A percentile compares a stretch with the other conserved stretches of the same genome.
Conservation (phyloP, 495 filamentous ascomycete genomes). For the Letharia columbiana region DNA sequence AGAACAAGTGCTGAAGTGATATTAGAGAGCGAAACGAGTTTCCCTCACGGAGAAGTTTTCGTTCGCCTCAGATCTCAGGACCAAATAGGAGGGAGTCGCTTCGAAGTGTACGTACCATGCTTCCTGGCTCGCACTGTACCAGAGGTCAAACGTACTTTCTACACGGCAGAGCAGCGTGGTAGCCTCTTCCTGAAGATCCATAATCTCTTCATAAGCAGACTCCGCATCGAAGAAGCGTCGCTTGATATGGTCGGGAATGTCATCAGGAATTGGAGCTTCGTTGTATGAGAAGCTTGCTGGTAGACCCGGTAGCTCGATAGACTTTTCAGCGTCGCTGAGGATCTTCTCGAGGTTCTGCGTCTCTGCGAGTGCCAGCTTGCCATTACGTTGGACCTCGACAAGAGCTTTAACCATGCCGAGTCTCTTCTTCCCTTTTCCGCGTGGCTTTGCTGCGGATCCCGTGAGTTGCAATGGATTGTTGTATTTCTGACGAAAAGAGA, state of each 20-base stretch:
- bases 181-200: background rate
- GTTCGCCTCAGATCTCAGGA: background rate
- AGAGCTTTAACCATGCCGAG: background rate
- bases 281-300: background rate
- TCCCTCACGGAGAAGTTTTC: background rate
- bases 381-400: background rate
- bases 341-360: background rate
- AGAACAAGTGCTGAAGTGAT: background rate
- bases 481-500: background rate
- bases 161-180: background rate
- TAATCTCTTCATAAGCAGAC: background rate
- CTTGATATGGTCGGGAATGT: background rate
- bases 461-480: background rate
- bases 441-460: background rate
- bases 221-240: constrained; percentile 5
- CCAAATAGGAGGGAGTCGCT: background rate
- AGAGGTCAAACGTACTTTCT: background rate
- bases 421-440: background rate
- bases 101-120: background rate
- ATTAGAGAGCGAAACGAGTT: background rate
- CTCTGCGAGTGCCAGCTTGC: background rate
- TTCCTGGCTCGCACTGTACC: background rate
- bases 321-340: background rate
- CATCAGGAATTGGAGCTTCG: background rate
- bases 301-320: background rate